phyloP scores from a whole-genome alignment of 1,284 basidiomycete species.

The Vanrija humicola region DNA sequence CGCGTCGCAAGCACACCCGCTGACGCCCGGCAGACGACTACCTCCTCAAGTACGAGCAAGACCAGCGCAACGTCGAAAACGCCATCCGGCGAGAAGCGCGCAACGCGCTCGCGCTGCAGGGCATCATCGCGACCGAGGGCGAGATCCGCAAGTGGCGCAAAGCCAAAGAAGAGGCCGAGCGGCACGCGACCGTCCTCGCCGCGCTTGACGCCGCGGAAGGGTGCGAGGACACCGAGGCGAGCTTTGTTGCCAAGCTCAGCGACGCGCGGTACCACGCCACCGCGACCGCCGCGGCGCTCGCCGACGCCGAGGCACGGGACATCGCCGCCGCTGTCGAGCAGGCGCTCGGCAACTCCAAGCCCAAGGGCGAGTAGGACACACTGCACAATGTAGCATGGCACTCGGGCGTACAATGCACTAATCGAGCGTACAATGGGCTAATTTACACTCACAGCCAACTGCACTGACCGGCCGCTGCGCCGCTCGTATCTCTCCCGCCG shows the following conservation, averaged over 20 bases:
- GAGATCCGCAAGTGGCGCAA: slow-evolving; percentile 74
- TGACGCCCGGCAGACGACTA: slow-evolving; percentile 58
- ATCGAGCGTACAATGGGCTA: too few species aligned
- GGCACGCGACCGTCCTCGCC: slow-evolving; percentile 7
- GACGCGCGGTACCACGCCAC: not conserved
- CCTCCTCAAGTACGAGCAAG: slow-evolving; percentile 64
- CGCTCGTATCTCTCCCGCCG: too few species aligned
- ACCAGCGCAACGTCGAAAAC: slow-evolving; percentile 63
- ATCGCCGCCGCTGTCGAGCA: too few species aligned
- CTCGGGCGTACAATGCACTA: too few species aligned
- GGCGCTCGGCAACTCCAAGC: too few species aligned
- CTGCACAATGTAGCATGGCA: too few species aligned
- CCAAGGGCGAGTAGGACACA: too few species aligned
- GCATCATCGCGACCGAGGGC: slow-evolving; percentile 69
- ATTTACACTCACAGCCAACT: too few species aligned
- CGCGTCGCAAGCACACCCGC: not conserved
- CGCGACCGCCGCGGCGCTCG: too few species aligned
- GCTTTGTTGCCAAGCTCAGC: not conserved
- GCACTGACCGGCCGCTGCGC: too few species aligned
- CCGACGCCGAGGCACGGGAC: too few species aligned
- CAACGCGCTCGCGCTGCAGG: slow-evolving; percentile 63
- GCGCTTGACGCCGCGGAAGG: slow-evolving; percentile 9
- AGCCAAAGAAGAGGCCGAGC: slow-evolving; percentile 49
- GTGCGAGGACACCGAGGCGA: not conserved
- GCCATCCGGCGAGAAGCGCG: slow-evolving; percentile 67